Conservation (phyloP, 441 rosid genomes). For the Biscutella laevigata region DNA sequence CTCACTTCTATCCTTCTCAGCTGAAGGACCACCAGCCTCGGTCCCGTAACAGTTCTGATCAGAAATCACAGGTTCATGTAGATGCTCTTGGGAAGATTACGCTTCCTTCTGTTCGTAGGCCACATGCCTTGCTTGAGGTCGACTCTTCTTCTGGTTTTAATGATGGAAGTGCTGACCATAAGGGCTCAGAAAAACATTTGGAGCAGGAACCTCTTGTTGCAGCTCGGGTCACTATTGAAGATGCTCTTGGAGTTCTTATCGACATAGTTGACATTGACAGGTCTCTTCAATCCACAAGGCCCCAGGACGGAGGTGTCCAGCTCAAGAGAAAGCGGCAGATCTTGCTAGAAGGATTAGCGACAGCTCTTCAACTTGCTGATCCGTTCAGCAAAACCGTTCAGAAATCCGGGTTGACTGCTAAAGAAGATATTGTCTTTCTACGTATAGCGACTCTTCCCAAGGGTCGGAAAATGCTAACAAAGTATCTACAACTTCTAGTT, state of each 20-base stretch:
- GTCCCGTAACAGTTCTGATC: slow-evolving; percentile 64
- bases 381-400: slow-evolving; percentile 71
- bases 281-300: slow-evolving; percentile 52
- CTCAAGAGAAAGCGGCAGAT: slow-evolving; percentile 64
- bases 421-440: slow-evolving; percentile 76
- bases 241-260: slow-evolving; percentile 46
- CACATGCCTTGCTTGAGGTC: slow-evolving; percentile 61
- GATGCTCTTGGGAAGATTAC: slow-evolving; percentile 58
- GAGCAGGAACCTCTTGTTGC: slow-evolving; percentile 84
- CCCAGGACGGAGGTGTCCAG: slow-evolving; percentile 81
- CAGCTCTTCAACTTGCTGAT: slow-evolving; percentile 82
- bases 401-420: slow-evolving; percentile 43
- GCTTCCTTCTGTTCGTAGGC: slow-evolving; percentile 45
- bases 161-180: slow-evolving; percentile 53
- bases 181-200: slow-evolving; percentile 57
- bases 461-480: slow-evolving; percentile 60
- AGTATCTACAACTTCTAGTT: slow-evolving; percentile 61
- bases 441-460: slow-evolving; percentile 76
- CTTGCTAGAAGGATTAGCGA: slow-evolving; percentile 73
- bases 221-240: slow-evolving; percentile 74
- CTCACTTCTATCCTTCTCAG: slow-evolving; percentile 70
- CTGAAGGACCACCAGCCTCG: slow-evolving; percentile 74
- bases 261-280: slow-evolving; percentile 84
- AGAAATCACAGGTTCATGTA: slow-evolving; percentile 44
- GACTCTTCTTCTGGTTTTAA: slow-evolving; percentile 45